Conservation (phyloP, 2,329 filamentous ascomycete genomes). For the Tolypocladium capitatum region DNA sequence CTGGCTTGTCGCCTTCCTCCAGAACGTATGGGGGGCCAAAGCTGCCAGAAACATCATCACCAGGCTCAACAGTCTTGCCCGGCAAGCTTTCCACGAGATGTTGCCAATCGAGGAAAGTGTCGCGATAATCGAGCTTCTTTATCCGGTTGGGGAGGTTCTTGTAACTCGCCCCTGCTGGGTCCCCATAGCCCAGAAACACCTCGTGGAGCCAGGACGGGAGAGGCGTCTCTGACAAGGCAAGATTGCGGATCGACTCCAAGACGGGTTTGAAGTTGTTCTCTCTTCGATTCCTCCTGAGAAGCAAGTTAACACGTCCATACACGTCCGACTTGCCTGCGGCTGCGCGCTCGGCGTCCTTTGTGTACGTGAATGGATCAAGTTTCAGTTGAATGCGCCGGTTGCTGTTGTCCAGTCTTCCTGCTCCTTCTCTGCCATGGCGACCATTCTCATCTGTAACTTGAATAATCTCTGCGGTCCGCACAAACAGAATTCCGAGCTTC, state of each 20-base stretch:
- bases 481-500: constrained; percentile 51
- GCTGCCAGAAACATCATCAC: constrained; percentile 54
- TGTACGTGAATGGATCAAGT: constrained; percentile 67
- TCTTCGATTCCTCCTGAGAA: constrained; percentile 68
- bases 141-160: constrained; percentile 68
- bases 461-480: constrained; percentile 75
- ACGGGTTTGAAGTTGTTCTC: constrained; percentile 98
- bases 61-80: constrained; percentile 73
- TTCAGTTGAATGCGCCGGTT: constrained; percentile 65
- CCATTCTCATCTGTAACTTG: constrained; percentile 81
- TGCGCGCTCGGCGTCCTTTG: constrained; percentile 55
- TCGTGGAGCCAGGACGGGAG: constrained; percentile 89
- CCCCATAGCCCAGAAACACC: constrained; percentile 93
- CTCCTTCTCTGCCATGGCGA: constrained; percentile 50
- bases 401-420: constrained; percentile 50
- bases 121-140: constrained; percentile 72
- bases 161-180: constrained; percentile 78
- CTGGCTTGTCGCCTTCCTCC: constrained; percentile 46
- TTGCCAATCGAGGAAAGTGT: constrained; percentile 92
- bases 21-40: constrained; percentile 84
- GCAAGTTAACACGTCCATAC: constrained; percentile 73
- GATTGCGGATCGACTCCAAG: constrained; percentile 76
- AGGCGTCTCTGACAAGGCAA: constrained; percentile 73
- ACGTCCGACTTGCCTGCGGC: constrained; percentile 59
- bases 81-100: constrained; percentile 83